These are phyloP conservation scores for Quercus engelmannii DNA, from an alignment of 306 rosid genomes.

Conservation along the genomic window DNA sequence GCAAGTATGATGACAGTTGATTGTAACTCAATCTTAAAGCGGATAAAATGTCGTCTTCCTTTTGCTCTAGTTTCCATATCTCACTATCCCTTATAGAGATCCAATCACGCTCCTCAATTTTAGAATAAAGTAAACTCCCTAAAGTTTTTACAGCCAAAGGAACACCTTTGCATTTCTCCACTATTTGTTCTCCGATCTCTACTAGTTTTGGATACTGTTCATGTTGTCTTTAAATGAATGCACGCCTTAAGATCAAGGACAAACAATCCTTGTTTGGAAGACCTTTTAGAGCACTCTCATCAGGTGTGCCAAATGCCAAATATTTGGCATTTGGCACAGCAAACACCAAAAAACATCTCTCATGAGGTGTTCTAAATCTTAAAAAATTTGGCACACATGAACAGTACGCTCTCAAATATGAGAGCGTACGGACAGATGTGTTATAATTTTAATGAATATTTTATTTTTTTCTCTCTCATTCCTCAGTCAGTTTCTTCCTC, in stretches of 20 bases:
- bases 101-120: conserved; percentile 24
- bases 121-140: conserved; percentile 21
- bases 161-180: conserved; percentile 19
- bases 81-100: background rate
- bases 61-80: background rate
- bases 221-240: conserved; percentile 7
- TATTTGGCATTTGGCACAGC: too few relatives aligned
- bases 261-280: conserved; percentile 37
- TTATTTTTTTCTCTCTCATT: too few relatives aligned
- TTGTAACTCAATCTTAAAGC: conserved; percentile 19
- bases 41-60: background rate
- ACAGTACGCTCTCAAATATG: too few relatives aligned
- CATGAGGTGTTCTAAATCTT: too few relatives aligned
- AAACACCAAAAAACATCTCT: too few relatives aligned
- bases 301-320: too few relatives aligned
- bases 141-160: conserved; percentile 26
- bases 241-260: conserved; percentile 25
- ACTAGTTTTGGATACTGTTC: conserved; percentile 16
- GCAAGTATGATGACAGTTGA: background rate
- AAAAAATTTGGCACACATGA: too few relatives aligned
- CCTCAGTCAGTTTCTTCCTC: too few relatives aligned
- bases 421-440: too few relatives aligned
- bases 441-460: too few relatives aligned
- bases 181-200: conserved; percentile 15
- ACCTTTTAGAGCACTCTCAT: too few relatives aligned